A percentile compares a stretch with the other conserved stretches of the same genome.
phyloP scores from a whole-genome alignment of 306 rosid species.

The Prunus salicina region DNA sequence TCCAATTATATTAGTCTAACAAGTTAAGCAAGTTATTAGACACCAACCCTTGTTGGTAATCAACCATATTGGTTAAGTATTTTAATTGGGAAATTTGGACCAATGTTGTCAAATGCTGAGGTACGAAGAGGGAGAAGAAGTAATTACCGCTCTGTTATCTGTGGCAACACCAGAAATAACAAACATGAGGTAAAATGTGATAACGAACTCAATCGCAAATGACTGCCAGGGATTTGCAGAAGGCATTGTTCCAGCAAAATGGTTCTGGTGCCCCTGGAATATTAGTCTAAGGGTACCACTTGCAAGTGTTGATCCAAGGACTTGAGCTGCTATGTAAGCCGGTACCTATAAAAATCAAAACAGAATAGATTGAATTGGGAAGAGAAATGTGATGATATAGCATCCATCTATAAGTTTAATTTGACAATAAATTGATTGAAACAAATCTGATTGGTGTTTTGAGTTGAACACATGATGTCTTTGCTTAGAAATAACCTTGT shows the following conservation, averaged over 20 bases:
- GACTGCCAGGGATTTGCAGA: constrained; percentile 51
- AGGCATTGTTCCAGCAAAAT: constrained; percentile 64
- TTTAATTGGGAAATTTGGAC: not conserved
- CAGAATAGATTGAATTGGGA: not conserved
- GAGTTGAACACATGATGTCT: not conserved
- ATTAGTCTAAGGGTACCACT: constrained; percentile 66
- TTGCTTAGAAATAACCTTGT: not conserved
- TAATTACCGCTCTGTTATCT: constrained; percentile 71
- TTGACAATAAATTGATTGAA: not conserved
- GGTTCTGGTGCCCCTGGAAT: constrained; percentile 40
- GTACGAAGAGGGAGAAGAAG: not conserved
- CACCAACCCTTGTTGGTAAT: not conserved
- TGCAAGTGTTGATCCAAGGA: constrained; percentile 70
- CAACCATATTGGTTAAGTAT: not conserved
- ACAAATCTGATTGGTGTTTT: not conserved
- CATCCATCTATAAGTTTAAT: too few relatives aligned
- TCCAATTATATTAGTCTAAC: not conserved
- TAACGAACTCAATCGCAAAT: constrained; percentile 72
- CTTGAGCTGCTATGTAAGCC: constrained; percentile 55
- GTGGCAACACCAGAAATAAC: constrained; percentile 76
- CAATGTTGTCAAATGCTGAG: not conserved
- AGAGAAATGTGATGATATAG: not conserved
- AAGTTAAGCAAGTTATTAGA: constrained; percentile 9
- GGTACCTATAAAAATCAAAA: constrained; percentile 49
- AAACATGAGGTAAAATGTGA: constrained; percentile 81